A percentile compares a stretch with the other conserved stretches of the same genome.
Conservation (phyloP, 192 early-diverging fungal species). For the Coemansia sp. region DNA sequence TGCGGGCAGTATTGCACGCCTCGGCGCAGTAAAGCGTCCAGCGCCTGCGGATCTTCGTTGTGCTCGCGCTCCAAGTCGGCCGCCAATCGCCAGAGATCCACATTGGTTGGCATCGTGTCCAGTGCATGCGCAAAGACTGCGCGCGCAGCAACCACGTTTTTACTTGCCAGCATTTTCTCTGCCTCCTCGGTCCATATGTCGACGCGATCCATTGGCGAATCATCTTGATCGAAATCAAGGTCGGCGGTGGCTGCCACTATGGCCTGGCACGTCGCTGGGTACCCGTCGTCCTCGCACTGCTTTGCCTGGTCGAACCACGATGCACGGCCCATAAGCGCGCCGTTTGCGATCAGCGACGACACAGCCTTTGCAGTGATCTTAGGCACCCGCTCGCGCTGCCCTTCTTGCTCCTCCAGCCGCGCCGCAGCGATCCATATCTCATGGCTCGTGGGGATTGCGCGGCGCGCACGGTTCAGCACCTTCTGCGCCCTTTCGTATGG, state of each 20-base stretch:
- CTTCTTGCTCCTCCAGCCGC: slow-evolving; percentile 80
- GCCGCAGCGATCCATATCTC: slow-evolving; percentile 97
- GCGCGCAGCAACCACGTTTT: slow-evolving; percentile 73
- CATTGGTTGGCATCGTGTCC: slow-evolving; percentile 70
- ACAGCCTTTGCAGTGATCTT: slow-evolving; percentile 75
- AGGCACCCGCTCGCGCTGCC: slow-evolving; percentile 62
- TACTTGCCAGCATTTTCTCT: slow-evolving; percentile 64
- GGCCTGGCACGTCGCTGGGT: slow-evolving; percentile 74
- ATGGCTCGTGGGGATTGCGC: slow-evolving; percentile 80
- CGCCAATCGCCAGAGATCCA: slow-evolving; percentile 82
- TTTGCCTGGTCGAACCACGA: slow-evolving; percentile 90
- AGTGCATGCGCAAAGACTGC: slow-evolving; percentile 85
- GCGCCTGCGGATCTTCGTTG: slow-evolving; percentile 69
- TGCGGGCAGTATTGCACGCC: slow-evolving; percentile 89
- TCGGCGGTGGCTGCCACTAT: slow-evolving; percentile 79
- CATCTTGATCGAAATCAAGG: slow-evolving; percentile 58
- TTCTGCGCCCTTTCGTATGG: slow-evolving; percentile 82
- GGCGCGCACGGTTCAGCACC: slow-evolving; percentile 89
- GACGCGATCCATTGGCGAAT: slow-evolving; percentile 77
- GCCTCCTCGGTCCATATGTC: slow-evolving; percentile 90
- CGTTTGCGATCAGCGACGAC: slow-evolving; percentile 49
- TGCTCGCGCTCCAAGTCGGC: slow-evolving; percentile 86
- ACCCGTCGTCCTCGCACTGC: slow-evolving; percentile 76
- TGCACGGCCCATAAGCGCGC: slow-evolving; percentile 69
- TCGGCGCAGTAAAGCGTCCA: slow-evolving; percentile 78